phyloP scores from a whole-genome alignment of 2,329 filamentous ascomycete genomes.

The Penicillium aurantiogriseum region DNA sequence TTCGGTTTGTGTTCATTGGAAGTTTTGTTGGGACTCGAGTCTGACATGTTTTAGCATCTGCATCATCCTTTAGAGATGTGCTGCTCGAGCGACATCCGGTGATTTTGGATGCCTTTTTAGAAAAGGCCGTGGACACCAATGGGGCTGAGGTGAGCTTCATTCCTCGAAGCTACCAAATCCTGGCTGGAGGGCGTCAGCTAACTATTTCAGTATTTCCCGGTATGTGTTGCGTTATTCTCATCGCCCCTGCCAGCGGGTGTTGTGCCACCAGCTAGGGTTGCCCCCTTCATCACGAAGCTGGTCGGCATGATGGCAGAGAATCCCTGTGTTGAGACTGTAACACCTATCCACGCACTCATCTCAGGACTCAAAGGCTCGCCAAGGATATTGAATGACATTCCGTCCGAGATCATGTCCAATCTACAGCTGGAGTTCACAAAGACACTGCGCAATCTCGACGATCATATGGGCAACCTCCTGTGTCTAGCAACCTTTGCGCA shows the following conservation, averaged over 20 bases:
- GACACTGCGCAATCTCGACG: constrained; percentile 39
- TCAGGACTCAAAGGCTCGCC: constrained; percentile 30
- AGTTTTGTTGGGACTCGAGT: background rate
- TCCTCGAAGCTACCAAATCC: background rate
- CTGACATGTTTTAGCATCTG: constrained; percentile 26
- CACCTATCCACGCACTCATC: constrained; percentile 36
- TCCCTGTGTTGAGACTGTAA: constrained; percentile 34
- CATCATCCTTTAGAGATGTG: constrained; percentile 32
- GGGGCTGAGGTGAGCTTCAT: constrained; percentile 31
- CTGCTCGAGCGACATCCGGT: constrained; percentile 34
- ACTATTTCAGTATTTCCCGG: constrained; percentile 27
- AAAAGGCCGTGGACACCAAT: constrained; percentile 28
- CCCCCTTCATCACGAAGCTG: constrained; percentile 34
- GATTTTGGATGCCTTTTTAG: constrained; percentile 37
- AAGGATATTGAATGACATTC: constrained; percentile 30
- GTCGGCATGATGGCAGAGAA: constrained; percentile 30
- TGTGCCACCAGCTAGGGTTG: constrained; percentile 34
- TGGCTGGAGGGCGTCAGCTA: background rate
- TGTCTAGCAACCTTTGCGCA: constrained; percentile 43
- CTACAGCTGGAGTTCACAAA: constrained; percentile 41
- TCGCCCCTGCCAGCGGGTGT: constrained; percentile 30
- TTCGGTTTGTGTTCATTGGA: constrained; percentile 43
- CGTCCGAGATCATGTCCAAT: constrained; percentile 34
- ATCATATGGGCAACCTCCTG: constrained; percentile 42
- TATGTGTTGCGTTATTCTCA: constrained; percentile 38